These are phyloP conservation scores for Pseudogymnoascus verrucosus DNA, from an alignment of 2,329 filamentous ascomycete species.

Conservation along the genomic window DNA sequence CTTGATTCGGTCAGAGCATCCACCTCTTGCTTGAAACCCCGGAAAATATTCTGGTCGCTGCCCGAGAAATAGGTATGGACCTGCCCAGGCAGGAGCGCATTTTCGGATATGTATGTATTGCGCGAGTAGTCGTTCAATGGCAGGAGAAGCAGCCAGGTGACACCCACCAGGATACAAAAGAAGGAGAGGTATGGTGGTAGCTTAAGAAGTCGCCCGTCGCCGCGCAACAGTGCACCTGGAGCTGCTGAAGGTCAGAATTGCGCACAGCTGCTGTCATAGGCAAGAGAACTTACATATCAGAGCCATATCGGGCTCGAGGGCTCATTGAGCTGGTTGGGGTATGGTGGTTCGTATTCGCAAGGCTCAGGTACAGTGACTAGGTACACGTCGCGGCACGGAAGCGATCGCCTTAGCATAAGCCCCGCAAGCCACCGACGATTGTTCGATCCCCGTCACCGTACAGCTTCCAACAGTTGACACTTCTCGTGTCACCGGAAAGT, in stretches of 20 bases:
- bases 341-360: background rate
- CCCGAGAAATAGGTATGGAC: conserved; percentile 97
- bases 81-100: conserved; percentile 88
- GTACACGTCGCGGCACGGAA: background rate
- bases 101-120: conserved; percentile 93
- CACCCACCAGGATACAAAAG: conserved; percentile 74
- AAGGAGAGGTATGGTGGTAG: conserved; percentile 82
- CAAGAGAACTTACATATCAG: conserved; percentile 9
- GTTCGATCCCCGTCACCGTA: background rate
- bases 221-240: conserved; percentile 61
- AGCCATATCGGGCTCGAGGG: conserved; percentile 11
- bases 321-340: background rate
- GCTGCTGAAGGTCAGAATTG: conserved; percentile 24
- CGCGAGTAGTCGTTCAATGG: conserved; percentile 88
- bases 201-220: conserved; percentile 73
- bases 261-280: background rate
- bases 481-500: background rate
- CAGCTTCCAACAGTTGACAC: background rate
- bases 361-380: background rate
- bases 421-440: conserved; percentile 5
- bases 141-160: conserved; percentile 82
- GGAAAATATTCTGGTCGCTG: conserved; percentile 89
- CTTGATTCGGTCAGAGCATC: conserved; percentile 48
- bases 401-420: background rate
- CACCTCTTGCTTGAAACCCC: conserved; percentile 81